Evolutionary conservation across 1,139 yeast species (phyloP), one percentile per base, ranked within the genome.

Genomic region (Hyphopichia buzzinii): DNA sequence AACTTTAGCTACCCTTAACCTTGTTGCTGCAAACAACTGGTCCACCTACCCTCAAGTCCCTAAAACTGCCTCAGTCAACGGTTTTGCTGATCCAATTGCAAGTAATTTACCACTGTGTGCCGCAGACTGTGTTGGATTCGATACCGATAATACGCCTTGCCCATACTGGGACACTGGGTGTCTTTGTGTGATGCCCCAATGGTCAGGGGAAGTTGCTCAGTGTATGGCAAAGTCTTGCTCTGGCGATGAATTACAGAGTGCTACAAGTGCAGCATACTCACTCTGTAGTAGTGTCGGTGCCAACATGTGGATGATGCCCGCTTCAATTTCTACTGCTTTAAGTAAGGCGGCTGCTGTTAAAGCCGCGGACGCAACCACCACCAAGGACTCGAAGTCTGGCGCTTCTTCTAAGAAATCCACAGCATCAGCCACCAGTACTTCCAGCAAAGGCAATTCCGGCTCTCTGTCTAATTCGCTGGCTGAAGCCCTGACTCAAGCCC

Each of bases 151-250:
- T 21, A 62, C 68, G 19, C 67, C 67, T 21, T 63, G 78, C 48
- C 78, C 78, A 32, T 71, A 72, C 59, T 72, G 78, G 78, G 78
- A 72, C 45, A 67, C 78, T 22, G 78, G 78, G 4, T 72, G 78
- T 49, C 62, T 72, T 47, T 72, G 78, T 55, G 74, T 71, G 15
- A 72, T 73, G 74, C 66, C 72, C 13, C 65, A 59, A 43, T 72
- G 74, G 74, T 56, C 67, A 26, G 73, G 72, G 16, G 48, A 50
- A 31, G 75, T 73, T 15, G 79, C 68, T 22, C 58, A 62, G 35
- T 73, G 78, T 54, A 52, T 72, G 40, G 76, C 74, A 34, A 44
- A 57, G 34, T 47, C 49, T 17, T 73, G 79, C 51, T 35, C 50
- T 17, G 77, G 74, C 29, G 34, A 46, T 4, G 73, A 69, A 36